These are phyloP conservation scores for Agaricus bisporus DNA, from an alignment of 768 basidiomycete genomes.

Conservation along the genomic window DNA sequence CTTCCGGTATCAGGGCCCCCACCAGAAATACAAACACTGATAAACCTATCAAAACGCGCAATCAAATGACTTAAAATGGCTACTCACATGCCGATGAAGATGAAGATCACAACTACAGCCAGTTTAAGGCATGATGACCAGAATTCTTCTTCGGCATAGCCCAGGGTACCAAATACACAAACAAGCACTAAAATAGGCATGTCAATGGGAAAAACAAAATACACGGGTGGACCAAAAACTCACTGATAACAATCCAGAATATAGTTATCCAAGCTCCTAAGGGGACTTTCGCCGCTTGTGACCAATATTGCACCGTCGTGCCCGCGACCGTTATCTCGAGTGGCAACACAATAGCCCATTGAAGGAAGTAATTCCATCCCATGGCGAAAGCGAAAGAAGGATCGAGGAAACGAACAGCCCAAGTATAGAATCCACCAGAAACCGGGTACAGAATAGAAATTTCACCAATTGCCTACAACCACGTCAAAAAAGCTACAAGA, in stretches of 20 bases:
- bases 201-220: background rate
- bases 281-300: slow-evolving; percentile 22
- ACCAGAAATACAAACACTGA: slow-evolving; percentile 34
- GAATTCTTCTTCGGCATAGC: slow-evolving; percentile 43
- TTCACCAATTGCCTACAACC: slow-evolving; percentile 37
- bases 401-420: slow-evolving; percentile 39
- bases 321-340: slow-evolving; percentile 41
- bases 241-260: slow-evolving; percentile 36
- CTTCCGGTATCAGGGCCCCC: slow-evolving; percentile 31
- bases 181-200: slow-evolving; percentile 24
- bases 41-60: background rate
- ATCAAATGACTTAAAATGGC: background rate
- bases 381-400: slow-evolving; percentile 43
- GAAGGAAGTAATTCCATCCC: slow-evolving; percentile 45
- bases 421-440: slow-evolving; percentile 43
- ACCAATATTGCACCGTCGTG: slow-evolving; percentile 40
- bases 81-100: slow-evolving; percentile 38
- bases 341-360: slow-evolving; percentile 40
- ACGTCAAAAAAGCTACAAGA: background rate
- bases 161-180: slow-evolving; percentile 37
- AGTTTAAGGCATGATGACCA: slow-evolving; percentile 47
- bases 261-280: slow-evolving; percentile 41
- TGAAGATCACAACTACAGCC: slow-evolving; percentile 38
- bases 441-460: slow-evolving; percentile 44
- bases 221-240: background rate